These are phyloP conservation scores for Ceratocystis smalleyi DNA, from an alignment of 2,329 filamentous ascomycete genomes.

Conservation along the genomic window DNA sequence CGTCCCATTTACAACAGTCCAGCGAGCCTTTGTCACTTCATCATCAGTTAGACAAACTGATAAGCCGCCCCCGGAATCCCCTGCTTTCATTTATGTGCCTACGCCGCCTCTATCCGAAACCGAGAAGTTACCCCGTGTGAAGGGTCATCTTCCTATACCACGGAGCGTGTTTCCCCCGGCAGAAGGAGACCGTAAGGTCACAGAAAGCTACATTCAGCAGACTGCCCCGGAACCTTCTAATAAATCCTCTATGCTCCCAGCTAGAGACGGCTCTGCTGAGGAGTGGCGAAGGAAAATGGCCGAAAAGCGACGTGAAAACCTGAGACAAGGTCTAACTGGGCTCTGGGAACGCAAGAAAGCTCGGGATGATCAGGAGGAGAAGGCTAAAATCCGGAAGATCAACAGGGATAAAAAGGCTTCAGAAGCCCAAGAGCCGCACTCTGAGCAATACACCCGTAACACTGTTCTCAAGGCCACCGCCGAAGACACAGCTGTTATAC, in stretches of 20 bases:
- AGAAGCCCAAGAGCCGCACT: slow-evolving; percentile 51
- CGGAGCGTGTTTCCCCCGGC: slow-evolving; percentile 56
- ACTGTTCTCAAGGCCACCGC: slow-evolving; percentile 42
- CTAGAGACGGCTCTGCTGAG: slow-evolving; percentile 24
- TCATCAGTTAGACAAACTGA: slow-evolving; percentile 21
- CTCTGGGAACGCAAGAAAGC: slow-evolving; percentile 50
- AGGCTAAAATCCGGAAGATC: slow-evolving; percentile 33
- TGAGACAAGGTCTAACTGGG: slow-evolving; percentile 53
- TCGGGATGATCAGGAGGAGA: slow-evolving; percentile 25
- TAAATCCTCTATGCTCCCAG: slow-evolving; percentile 24
- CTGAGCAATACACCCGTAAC: slow-evolving; percentile 60
- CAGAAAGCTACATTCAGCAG: slow-evolving; percentile 42
- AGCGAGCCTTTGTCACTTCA: neutral
- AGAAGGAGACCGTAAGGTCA: slow-evolving; percentile 44
- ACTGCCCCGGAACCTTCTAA: slow-evolving; percentile 42
- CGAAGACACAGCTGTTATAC: slow-evolving; percentile 35
- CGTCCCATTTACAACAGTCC: neutral
- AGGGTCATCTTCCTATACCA: slow-evolving; percentile 71
- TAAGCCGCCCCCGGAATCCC: slow-evolving; percentile 62
- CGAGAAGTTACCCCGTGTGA: slow-evolving; percentile 34
- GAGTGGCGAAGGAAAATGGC: slow-evolving; percentile 63
- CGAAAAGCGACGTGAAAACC: slow-evolving; percentile 50
- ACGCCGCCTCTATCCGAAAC: slow-evolving; percentile 52
- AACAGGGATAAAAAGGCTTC: slow-evolving; percentile 33
- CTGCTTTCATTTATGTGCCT: slow-evolving; percentile 72